Evolutionary conservation across 2,329 filamentous ascomycete genomes (phyloP), one percentile per base, ranked within the genome.

Genomic region (Nannizzia gypsea): DNA sequence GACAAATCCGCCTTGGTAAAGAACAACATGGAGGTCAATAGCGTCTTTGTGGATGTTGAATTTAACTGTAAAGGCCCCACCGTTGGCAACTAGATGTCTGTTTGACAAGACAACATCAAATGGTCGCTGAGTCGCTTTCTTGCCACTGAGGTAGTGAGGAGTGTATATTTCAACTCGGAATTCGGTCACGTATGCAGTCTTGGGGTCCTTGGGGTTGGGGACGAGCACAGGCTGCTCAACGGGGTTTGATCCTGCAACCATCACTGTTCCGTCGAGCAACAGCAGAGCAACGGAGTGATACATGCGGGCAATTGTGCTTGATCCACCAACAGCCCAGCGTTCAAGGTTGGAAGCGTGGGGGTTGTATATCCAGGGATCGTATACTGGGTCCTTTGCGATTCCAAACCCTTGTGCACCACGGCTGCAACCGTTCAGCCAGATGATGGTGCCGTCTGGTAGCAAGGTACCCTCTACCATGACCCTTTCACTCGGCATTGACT

Each of bases 111-210:
- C 61, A 57, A 83, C 72, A 54, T 76, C 71, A 2, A 72, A 76
- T 3, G 83, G 81, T 54, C 81, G 76, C 55, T 67, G 73, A 28
- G 70, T 68, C 1, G 74, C 75, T 56, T 80, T 80, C 44, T 73
- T 75, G 13, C 80, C 81, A 54, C 76, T 72, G 17, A 85, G 76
- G 65, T 85, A 85, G 2, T 81, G 81, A 44, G 83, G 83, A 28
- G 80, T 81, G 67, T 82, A 85, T 59, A 78, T 80, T 67, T 85
- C 83, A 48, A 84, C 80, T 38, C 81, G 78, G 72, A 83, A 84
- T 63, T 85, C 82, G 1, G 81, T 85, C 17, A 78, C 73, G 67
- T 74, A 85, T 50, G 71, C 68, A 59, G 65, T 66, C 22, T 58
- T 66, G 8, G 78, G 79, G 60, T 79, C 69, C 58, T 74, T 66